Percentiles rank a stretch among this genome's conserved stretches.
phyloP scores from a whole-genome alignment of 176 grass and related monocot species.

The Canna indica region DNA sequence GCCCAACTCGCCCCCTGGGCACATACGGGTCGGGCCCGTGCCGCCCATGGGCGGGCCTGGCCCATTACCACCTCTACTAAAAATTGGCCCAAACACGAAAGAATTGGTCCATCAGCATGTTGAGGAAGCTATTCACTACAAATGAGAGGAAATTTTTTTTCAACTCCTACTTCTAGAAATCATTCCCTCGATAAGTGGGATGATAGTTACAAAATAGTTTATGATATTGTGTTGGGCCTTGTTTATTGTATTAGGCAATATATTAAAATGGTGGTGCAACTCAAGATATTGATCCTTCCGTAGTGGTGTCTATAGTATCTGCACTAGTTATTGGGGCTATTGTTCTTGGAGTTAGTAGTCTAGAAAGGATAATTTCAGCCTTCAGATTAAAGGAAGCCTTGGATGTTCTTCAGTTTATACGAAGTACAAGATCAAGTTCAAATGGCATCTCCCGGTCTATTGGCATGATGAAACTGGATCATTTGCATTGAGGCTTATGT shows the following conservation, averaged over 20 bases:
- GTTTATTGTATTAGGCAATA: slow-evolving; percentile 71
- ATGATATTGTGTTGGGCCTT: slow-evolving; percentile 69
- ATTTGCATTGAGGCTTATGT: slow-evolving; percentile 61
- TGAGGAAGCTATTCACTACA: slow-evolving; percentile 43
- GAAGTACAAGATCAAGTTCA: slow-evolving; percentile 49
- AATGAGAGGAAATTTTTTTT: slow-evolving; percentile 53
- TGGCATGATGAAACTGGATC: slow-evolving; percentile 51
- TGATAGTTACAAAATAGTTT: slow-evolving; percentile 72
- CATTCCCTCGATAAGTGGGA: slow-evolving; percentile 54
- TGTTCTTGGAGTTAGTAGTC: slow-evolving; percentile 69
- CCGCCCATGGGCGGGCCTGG: too few species aligned
- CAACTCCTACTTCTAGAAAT: slow-evolving; percentile 39
- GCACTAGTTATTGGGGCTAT: slow-evolving; percentile 74
- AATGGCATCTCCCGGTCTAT: slow-evolving; percentile 64
- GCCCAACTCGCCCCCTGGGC: too few species aligned
- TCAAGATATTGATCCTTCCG: slow-evolving; percentile 68
- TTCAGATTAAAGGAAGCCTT: slow-evolving; percentile 88
- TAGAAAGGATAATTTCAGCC: slow-evolving; percentile 70
- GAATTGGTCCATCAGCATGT: slow-evolving; percentile 79
- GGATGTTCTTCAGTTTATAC: slow-evolving; percentile 68
- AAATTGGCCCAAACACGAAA: slow-evolving; percentile 68
- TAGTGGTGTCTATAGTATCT: slow-evolving; percentile 67
- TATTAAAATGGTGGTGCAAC: slow-evolving; percentile 48
- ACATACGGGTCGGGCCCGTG: too few species aligned
- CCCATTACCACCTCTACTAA: too few species aligned